phyloP scores from a whole-genome alignment of 140 eudicot genomes.

The Flaveria floridana region DNA sequence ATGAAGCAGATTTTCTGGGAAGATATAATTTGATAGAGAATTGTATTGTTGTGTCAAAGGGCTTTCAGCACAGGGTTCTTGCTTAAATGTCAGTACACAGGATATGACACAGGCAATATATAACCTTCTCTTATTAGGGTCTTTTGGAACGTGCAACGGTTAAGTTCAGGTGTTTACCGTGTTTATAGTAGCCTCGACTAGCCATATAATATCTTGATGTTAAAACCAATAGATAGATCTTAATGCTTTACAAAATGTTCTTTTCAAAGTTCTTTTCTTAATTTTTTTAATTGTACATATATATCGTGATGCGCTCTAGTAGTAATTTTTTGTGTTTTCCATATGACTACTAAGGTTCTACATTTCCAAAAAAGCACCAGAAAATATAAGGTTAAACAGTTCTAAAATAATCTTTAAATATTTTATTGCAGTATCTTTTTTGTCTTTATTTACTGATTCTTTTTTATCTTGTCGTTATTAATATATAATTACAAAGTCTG shows the following conservation, averaged over 20 bases:
- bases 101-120: neutral
- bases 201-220: neutral
- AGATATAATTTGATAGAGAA: neutral
- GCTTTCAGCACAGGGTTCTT: neutral
- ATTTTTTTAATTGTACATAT: neutral
- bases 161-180: neutral
- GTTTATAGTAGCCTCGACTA: neutral
- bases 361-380: neutral
- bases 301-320: neutral
- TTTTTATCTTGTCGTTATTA: neutral
- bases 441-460: neutral
- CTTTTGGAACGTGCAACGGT: neutral
- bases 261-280: neutral
- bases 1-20: neutral
- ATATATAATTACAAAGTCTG: neutral
- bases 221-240: no score
- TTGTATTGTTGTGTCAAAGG: neutral
- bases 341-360: neutral
- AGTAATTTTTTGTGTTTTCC: constrained; percentile 3
- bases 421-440: neutral
- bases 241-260: neutral
- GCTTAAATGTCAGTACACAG: neutral
- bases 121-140: neutral
- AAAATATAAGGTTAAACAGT: neutral
- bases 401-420: neutral